Conservation (phyloP, 495 filamentous ascomycete genomes). For the Daldinia bambusicola region DNA sequence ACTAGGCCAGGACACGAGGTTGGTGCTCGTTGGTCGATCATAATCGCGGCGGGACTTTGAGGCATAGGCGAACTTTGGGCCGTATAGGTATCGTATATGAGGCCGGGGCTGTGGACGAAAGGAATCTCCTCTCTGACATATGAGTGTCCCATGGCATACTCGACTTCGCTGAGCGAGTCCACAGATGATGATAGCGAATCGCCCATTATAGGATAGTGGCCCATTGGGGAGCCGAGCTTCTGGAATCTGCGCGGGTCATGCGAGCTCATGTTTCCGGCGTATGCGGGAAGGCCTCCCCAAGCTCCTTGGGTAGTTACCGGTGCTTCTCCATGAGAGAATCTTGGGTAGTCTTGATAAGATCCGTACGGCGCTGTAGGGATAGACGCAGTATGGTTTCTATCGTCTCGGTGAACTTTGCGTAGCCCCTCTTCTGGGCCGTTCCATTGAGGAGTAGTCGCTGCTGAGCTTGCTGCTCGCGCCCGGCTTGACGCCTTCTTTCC, state of each 20-base stretch:
- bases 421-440: slow-evolving; percentile 49
- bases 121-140: slow-evolving; percentile 62
- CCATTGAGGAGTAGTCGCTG: slow-evolving; percentile 53
- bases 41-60: slow-evolving; percentile 63
- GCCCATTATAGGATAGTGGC: slow-evolving; percentile 48
- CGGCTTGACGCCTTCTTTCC: slow-evolving; percentile 57
- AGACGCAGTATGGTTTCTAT: slow-evolving; percentile 34
- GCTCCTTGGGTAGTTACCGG: slow-evolving; percentile 43
- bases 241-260: slow-evolving; percentile 44
- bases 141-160: slow-evolving; percentile 61
- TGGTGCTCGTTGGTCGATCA: slow-evolving; percentile 62
- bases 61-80: slow-evolving; percentile 58
- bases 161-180: slow-evolving; percentile 64
- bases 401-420: slow-evolving; percentile 42
- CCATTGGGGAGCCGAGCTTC: slow-evolving; percentile 43
- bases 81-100: slow-evolving; percentile 63
- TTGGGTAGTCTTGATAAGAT: slow-evolving; percentile 48
- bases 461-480: slow-evolving; percentile 53
- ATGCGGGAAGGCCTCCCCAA: slow-evolving; percentile 45
- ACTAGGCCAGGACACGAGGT: slow-evolving; percentile 63
- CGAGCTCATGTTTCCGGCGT: slow-evolving; percentile 38
- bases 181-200: slow-evolving; percentile 60
- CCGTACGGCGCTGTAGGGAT: slow-evolving; percentile 51
- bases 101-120: slow-evolving; percentile 62
- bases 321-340: slow-evolving; percentile 51